Conservation (phyloP, 345 rosid genomes). For the Gossypium stocksii region DNA sequence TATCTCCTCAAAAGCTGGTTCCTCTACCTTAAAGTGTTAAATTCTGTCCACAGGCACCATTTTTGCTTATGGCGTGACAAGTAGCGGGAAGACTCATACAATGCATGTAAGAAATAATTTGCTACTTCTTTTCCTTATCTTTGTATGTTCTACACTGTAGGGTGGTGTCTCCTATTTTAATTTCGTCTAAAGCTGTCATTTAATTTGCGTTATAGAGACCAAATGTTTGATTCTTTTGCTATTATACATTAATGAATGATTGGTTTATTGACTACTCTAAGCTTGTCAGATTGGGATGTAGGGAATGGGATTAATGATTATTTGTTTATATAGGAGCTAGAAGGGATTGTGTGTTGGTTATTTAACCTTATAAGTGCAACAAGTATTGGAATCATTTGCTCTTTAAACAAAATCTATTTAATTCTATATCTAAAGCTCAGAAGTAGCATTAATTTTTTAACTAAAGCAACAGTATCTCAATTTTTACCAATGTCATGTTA, state of each 20-base stretch:
- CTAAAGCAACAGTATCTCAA: background rate
- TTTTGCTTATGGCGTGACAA: constrained; percentile 98
- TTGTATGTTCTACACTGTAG: background rate
- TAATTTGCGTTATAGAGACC: background rate
- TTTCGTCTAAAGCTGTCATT: background rate
- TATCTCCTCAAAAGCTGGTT: constrained; percentile 3
- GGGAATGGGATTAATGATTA: background rate
- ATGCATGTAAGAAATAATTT: constrained; percentile 78
- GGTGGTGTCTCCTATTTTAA: background rate
- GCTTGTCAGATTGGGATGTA: background rate
- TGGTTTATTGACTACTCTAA: background rate
- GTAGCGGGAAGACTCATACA: constrained; percentile 99
- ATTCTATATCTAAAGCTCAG: background rate
- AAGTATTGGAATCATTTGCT: background rate
- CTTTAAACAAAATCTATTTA: background rate
- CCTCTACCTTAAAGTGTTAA: constrained; percentile 5
- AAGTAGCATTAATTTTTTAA: background rate
- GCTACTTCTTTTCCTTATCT: background rate
- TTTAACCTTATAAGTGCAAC: background rate
- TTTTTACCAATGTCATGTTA: background rate
- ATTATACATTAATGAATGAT: background rate
- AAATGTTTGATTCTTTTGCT: background rate
- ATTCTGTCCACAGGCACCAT: constrained; percentile 68
- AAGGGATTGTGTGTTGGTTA: constrained; percentile 1
- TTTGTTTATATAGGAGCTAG: background rate